Percentiles rank a stretch among this genome's conserved stretches.
These are phyloP conservation scores for Pelargonium cotyledonis DNA, from an alignment of 441 rosid genomes.

Conservation along the genomic window DNA sequence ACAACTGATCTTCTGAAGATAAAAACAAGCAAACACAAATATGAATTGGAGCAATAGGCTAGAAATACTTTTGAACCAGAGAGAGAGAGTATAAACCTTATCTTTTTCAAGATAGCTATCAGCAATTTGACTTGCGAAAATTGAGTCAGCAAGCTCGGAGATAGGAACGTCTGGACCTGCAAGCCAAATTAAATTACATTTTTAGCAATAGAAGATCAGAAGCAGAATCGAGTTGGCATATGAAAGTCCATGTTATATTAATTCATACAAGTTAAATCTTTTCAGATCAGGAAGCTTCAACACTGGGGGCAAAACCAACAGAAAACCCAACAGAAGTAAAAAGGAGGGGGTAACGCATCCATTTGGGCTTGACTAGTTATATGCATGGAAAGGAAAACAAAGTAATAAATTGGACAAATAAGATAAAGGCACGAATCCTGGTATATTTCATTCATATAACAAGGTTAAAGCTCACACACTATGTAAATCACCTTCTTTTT, in stretches of 20 bases:
- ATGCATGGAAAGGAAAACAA: not conserved
- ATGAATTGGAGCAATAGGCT: not conserved
- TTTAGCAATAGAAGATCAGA: no score
- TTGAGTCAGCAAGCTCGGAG: conserved; percentile 62
- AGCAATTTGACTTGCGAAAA: conserved; percentile 47
- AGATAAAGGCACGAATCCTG: not conserved
- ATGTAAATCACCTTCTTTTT: not conserved
- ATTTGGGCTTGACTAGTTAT: not conserved
- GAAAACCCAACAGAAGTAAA: not conserved
- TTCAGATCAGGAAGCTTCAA: no score
- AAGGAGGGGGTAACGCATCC: not conserved
- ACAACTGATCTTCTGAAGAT: no score
- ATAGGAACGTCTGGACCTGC: conserved; percentile 66
- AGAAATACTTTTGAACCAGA: not conserved
- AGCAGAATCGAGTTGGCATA: not conserved
- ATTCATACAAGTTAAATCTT: not conserved
- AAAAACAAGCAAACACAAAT: not conserved
- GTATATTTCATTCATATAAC: not conserved
- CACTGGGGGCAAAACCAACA: no score
- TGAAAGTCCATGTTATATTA: not conserved
- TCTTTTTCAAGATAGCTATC: conserved; percentile 21
- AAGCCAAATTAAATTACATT: not conserved
- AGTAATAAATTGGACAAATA: not conserved
- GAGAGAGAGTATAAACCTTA: conserved; percentile 36
- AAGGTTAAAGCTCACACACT: not conserved